Evolutionary conservation across 202 grass and related monocot genomes (phyloP), one percentile per base, ranked within the genome.

Genomic region (Musa balbisiana): DNA sequence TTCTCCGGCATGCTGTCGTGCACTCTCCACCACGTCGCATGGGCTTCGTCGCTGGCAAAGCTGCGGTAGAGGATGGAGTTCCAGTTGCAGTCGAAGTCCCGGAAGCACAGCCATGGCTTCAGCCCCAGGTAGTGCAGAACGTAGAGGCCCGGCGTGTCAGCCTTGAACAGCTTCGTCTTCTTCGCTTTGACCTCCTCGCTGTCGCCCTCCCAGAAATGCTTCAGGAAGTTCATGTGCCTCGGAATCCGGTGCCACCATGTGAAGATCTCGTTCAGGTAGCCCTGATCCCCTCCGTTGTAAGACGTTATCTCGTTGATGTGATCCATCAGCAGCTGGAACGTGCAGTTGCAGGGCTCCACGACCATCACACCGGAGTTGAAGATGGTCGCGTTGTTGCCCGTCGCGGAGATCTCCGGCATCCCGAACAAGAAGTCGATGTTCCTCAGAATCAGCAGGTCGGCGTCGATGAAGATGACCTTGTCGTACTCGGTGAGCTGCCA

Each of bases 401-500:
- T 29, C 24, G 64, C 64, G 21, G 24, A 26, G 10, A 67, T 67
- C 64, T 67, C 64, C 2, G 64, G 64, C 64, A 67, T 67, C 24
- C 3, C 3, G 71, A 73, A 73, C 52, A 73, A 52, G 21, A 73
- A 73, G 52, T 73, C 71, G 20, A 73, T 73, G 71, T 73, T 73
- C 4, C 71, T 43, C 21, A 73, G 71, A 10, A 73, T 17, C 21
- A 73, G 71, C 8, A 73, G 71, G 53, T 73, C 71, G 71, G 71
- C 71, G 52, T 73, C 71, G 51, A 73, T 55, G 71, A 73, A 73
- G 51, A 73, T 73, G 51, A 73, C 52, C 52, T 73, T 73, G 21
- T 73, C 71, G 71, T 73, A 73, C 13, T 73, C 71, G 21, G 51
- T 73, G 20, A 73, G 71, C 51, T 73, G 51, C 71, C 71, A 73